Base-by-base conservation (phyloP, 2,329 filamentous ascomycete genomes). In the Alternaria solani region DNA sequence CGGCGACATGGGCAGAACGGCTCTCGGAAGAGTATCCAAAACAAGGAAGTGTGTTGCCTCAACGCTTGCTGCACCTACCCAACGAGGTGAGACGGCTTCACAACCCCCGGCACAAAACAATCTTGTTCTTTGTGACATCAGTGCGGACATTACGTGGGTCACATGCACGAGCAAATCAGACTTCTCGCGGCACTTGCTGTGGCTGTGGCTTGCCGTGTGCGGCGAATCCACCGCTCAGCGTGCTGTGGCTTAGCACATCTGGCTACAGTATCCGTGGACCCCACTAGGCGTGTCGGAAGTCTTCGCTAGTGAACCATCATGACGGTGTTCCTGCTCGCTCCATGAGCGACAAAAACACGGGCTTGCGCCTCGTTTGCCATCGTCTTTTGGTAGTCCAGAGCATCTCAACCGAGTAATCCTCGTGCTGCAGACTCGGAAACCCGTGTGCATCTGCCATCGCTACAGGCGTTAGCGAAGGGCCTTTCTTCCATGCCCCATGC, bases 391-490 rank as follows among this genome's bases (percentile, higher is more conserved):
- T 28, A 54, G 51, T 51, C 44, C 53, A 51, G 47, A 53, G 28
- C 54, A 57, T 30, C 55, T 51, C 51, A 54, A 51, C 53, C 63
- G 53, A 65, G 26, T 36, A 63, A 56, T 64, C 62, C 61, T 68
- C 55, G 63, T 66, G 63, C 58, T 62, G 63, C 62, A 64, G 54
- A 54, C 57, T 57, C 57, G 63, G 23, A 49, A 36, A 26, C 46
- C 61, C 62, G 57, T 64, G 62, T 59, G 58, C 66, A 61, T 54
- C 68, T 42, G 62, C 58, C 55, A 57, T 59, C 54, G 52, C 63
- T 57, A 59, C 67, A 61, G 55, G 61, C 65, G 58, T 66, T 68
- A 66, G 68, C 68, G 65, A 70, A 53, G 14, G 49, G 46, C 56
- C 61, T 49, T 36, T 26, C 30, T 48, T 61, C 63, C 63, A 60